These are phyloP conservation scores for Termitomyces eurrhizus DNA, from an alignment of 768 basidiomycete genomes.

Conservation along the genomic window DNA sequence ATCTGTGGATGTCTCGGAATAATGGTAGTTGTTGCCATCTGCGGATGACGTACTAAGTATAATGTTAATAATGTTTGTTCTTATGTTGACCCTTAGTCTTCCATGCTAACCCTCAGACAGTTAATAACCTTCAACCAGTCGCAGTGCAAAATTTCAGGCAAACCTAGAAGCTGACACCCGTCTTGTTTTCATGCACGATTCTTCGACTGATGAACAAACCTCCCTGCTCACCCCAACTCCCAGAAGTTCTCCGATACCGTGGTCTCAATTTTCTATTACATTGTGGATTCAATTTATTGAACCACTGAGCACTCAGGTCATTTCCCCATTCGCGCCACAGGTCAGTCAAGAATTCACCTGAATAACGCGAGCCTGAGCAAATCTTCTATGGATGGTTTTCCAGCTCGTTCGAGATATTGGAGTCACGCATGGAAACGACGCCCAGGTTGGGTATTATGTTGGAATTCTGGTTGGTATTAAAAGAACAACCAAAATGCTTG, in stretches of 20 bases:
- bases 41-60: no score
- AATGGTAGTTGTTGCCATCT: neutral
- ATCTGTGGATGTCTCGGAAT: neutral
- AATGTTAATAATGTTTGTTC: no score
- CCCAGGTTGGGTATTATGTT: constrained; percentile 73
- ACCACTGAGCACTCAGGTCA: constrained; percentile 70
- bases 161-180: neutral
- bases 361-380: neutral
- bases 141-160: no score
- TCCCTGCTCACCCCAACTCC: constrained; percentile 41
- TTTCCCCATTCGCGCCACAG: constrained; percentile 72
- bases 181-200: constrained; percentile 3
- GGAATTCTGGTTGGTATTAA: constrained; percentile 56
- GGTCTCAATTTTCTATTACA: constrained; percentile 64
- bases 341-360: constrained; percentile 26
- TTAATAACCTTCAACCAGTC: no score
- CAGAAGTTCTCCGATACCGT: constrained; percentile 55
- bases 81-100: no score
- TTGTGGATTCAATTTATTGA: constrained; percentile 72
- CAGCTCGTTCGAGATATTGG: constrained; percentile 67
- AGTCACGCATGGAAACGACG: constrained; percentile 68
- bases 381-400: neutral
- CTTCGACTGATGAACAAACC: constrained; percentile 51
- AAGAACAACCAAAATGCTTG: neutral
- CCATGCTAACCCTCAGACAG: no score